Conservation (phyloP, 257 asterid genomes). For the Cordia subcordata region DNA sequence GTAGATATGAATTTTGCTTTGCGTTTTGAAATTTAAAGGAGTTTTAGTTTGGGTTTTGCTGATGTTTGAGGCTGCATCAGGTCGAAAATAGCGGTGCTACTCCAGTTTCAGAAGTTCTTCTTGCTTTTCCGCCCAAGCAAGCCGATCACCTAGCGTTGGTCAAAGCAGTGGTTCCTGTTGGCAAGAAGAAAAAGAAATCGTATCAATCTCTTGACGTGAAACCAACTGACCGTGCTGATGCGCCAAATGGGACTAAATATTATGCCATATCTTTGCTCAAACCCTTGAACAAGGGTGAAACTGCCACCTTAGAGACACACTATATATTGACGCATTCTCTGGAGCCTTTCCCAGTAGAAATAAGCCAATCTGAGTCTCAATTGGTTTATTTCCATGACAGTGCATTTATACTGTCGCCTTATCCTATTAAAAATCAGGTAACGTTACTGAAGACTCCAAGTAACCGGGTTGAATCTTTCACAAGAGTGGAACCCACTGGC, state of each 20-base stretch:
- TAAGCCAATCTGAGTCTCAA: conserved; percentile 87
- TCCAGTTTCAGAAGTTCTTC: conserved; percentile 68
- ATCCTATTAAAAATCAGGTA: conserved; percentile 67
- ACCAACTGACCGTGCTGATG: conserved; percentile 47
- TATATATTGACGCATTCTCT: conserved; percentile 78
- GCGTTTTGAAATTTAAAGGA: conserved; percentile 1
- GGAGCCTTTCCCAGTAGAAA: conserved; percentile 89
- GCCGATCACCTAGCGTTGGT: conserved; percentile 70
- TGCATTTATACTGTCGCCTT: conserved; percentile 81
- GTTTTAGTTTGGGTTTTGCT: neutral
- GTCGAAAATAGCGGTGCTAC: conserved; percentile 67
- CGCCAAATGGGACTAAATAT: conserved; percentile 72
- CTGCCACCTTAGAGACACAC: conserved; percentile 59
- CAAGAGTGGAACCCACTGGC: conserved; percentile 66
- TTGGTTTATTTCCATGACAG: conserved; percentile 92
- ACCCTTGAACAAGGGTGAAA: conserved; percentile 61
- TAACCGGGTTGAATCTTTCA: conserved; percentile 83
- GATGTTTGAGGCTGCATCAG: conserved; percentile 30
- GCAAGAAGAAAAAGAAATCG: conserved; percentile 82
- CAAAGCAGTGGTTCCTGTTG: conserved; percentile 63
- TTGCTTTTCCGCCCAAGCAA: conserved; percentile 74
- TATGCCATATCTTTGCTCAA: conserved; percentile 52
- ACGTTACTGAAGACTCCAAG: conserved; percentile 70
- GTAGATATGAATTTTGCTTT: neutral
- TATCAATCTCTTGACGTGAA: conserved; percentile 61